Base-by-base conservation (phyloP, 208 protist species). In the Acanthamoeba lenticulata region DNA sequence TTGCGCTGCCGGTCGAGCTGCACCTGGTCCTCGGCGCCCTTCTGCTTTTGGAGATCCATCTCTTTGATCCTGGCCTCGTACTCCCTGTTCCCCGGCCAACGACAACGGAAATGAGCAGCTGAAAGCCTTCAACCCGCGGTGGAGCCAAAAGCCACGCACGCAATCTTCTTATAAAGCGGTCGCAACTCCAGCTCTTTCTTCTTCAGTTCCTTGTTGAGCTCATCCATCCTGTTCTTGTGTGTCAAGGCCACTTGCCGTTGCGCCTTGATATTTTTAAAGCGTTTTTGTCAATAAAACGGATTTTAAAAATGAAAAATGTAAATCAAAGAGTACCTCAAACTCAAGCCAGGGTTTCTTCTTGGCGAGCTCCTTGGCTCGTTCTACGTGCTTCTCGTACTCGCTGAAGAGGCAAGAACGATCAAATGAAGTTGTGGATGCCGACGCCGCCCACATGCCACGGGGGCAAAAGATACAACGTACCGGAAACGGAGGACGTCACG, bases 401-500 rank as follows among this genome's bases (percentile, higher is more conserved):
- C 83, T 79, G 32, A 17, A 27, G 5, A 6, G 21, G 5, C 29
- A 17, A 1, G 24, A 45, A 19, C 67, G 24, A 36, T 4, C 17
- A 57, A 52, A 17, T 52, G 32, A 7, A 86, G 27, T n/a, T 24
- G 19, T 60, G 45, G 36, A 34, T 15, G 13, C 29, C 19, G 0
- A 36, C 65, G 38, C 36, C 62, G 36, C 6, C 6, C 9, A n/a
- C 32, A 32, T 47, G 34, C 19, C n/a, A n/a, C n/a, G n/a, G n/a
- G n/a, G n/a, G n/a, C n/a, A n/a, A n/a, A n/a, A n/a, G n/a, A n/a
- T n/a, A n/a, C n/a, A n/a, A 13, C 34, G 19, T 11, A 86, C 77
- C 77, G 27, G 83, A 90, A 90, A 13, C 83, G 83, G 0, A 90
- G 83, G 21, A 96, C 95, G 44, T 96, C 95, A 7, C 85, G 69